Base-by-base conservation (phyloP, 108 stramenopile species). In the Pseudonitzschia pungens region DNA sequence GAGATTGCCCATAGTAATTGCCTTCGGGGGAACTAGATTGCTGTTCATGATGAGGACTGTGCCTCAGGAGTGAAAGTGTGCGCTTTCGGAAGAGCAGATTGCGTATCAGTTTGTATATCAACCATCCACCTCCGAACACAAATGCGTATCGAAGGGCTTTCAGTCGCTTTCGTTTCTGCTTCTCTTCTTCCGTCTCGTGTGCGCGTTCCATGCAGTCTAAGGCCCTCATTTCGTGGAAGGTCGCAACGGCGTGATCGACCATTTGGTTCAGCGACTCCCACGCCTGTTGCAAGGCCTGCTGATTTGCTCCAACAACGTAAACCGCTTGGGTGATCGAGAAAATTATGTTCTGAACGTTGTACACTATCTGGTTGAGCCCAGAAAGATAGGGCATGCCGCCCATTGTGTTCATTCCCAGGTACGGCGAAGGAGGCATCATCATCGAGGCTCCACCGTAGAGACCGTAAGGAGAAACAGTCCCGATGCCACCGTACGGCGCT, bases 241-340 rank as follows among this genome's bases (percentile, higher is more conserved):
- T 77, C 48, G 73, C 73, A 18, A 92, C 36, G 2, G 89, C 88
- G 72, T 89, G 88, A 69, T 94, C 91, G 10, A 92, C 44, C 88
- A 92, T 89, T 4, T 83, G 77, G 56, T 75, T 81, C 26, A 82
- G 53, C 18, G 86, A 81, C 44, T 90, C 88, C 58, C 82, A 88
- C 36, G 92, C 67, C 53, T 90, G 86, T 28, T 87, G 78, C 51
- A 94, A 69, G 26, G 84, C 87, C 45, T 94, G 89, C 48, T 90
- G 86, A 77, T 94, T 94, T 84, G 87, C 92, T 10, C 93, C 89
- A 26, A 94, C 71, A 63, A 94, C 82, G 62, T 94, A 86, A 6
- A 94, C 84, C 5, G 88, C 93, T 76, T 92, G 91, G 21, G 88
- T 86, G 12, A 94, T 45, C 4, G 91, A 91, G 72, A 91, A 94